Evolutionary conservation across 257 asterid species (phyloP).

Genomic region (Voacanga thouarsii): DNA sequence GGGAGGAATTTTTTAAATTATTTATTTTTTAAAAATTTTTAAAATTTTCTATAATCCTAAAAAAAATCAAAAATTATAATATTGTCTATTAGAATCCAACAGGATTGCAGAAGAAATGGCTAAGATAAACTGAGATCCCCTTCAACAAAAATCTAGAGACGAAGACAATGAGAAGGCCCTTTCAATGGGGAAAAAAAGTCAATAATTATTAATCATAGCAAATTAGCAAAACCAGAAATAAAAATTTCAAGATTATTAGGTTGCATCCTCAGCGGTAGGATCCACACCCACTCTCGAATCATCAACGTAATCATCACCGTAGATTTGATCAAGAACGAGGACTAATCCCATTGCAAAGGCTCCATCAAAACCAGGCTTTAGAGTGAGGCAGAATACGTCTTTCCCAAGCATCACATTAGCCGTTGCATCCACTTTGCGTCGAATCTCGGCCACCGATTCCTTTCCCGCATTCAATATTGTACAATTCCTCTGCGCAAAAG

Average conservation of each 20-base stretch:
- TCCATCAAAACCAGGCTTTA: slow-evolving; percentile 56
- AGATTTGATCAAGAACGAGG: slow-evolving; percentile 60
- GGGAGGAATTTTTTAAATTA: no score
- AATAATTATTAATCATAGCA: no score
- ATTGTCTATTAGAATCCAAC: no score
- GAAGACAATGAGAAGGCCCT: no score
- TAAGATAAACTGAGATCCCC: no score
- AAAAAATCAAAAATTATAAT: no score
- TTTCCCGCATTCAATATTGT: slow-evolving; percentile 32
- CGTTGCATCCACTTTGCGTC: slow-evolving; percentile 58
- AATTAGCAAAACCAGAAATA: slow-evolving; percentile 9
- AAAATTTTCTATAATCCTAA: no score
- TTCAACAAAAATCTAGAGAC: no score
- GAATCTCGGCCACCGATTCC: slow-evolving; percentile 59
- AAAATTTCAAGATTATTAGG: not conserved
- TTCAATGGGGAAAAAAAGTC: no score
- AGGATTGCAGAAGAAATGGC: no score
- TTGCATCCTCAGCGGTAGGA: slow-evolving; percentile 30
- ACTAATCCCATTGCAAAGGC: slow-evolving; percentile 78
- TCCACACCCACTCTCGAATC: slow-evolving; percentile 35
- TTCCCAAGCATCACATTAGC: slow-evolving; percentile 61
- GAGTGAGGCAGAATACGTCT: slow-evolving; percentile 48
- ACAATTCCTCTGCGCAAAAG: slow-evolving; percentile 55
- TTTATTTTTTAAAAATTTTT: no score
- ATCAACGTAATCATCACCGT: slow-evolving; percentile 31